Evolutionary conservation across 768 basidiomycete species (phyloP).

Genomic region (Paxillus ammoniavirescens): DNA sequence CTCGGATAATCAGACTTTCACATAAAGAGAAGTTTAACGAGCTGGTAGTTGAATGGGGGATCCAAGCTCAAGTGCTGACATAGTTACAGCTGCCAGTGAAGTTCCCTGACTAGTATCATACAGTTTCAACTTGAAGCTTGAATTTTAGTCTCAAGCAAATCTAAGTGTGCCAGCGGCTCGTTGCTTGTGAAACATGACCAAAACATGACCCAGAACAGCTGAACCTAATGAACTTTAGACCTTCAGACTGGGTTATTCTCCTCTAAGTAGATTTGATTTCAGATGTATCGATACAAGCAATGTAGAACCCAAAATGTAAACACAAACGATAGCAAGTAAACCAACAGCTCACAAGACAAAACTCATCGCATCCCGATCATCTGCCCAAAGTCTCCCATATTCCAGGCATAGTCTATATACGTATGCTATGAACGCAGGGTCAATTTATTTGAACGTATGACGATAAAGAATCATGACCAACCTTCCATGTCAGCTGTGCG

Average conservation of each 20-base stretch:
- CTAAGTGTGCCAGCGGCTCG: too few species aligned
- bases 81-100: too few species aligned
- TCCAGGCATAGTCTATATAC: conserved; percentile 86
- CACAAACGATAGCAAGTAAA: neutral
- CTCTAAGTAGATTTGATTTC: neutral
- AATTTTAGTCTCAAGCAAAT: too few species aligned
- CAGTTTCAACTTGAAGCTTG: too few species aligned
- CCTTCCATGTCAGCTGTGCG: conserved; percentile 92
- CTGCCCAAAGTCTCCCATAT: conserved; percentile 81
- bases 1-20: too few species aligned
- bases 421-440: conserved; percentile 53
- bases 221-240: neutral
- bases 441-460: neutral
- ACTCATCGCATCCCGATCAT: conserved; percentile 76
- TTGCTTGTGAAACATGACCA: too few species aligned
- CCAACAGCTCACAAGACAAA: conserved; percentile 28
- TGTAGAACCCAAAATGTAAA: neutral
- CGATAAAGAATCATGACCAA: conserved; percentile 34
- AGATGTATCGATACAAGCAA: neutral
- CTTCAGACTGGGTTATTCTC: too few species aligned
- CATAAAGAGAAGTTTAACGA: too few species aligned
- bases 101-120: too few species aligned
- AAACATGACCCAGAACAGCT: too few species aligned
- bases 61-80: too few species aligned
- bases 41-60: too few species aligned